Conservation (phyloP, 83 land plant genomes). For the Thuja plicata region DNA sequence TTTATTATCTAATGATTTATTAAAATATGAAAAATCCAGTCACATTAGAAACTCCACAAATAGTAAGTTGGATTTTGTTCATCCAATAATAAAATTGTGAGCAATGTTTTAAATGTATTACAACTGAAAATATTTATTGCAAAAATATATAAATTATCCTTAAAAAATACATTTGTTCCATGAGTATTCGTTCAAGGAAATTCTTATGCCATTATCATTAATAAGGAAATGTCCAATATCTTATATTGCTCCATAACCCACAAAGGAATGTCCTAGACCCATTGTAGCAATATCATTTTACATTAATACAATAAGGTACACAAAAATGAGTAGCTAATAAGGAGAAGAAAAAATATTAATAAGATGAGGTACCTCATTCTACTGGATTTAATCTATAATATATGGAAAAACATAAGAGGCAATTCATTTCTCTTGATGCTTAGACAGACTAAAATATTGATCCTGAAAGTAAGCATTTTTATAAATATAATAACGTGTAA, state of each 20-base stretch:
- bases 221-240: slow-evolving; percentile 54
- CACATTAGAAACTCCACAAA: slow-evolving; percentile 24
- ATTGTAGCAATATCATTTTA: neutral
- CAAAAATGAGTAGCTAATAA: too few species aligned
- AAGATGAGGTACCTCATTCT: too few species aligned
- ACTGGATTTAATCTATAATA: too few species aligned
- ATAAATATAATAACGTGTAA: too few species aligned
- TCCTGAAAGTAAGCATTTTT: too few species aligned
- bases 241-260: slow-evolving; percentile 66
- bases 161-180: slow-evolving; percentile 43
- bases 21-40: slow-evolving; percentile 22
- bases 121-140: neutral
- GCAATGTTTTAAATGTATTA: neutral
- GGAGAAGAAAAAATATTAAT: too few species aligned
- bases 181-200: slow-evolving; percentile 32
- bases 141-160: neutral
- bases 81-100: neutral
- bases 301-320: neutral
- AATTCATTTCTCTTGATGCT: too few species aligned
- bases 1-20: slow-evolving; percentile 39
- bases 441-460: too few species aligned
- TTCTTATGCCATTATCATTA: slow-evolving; percentile 30
- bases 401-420: too few species aligned
- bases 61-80: slow-evolving; percentile 20
- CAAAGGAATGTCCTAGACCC: slow-evolving; percentile 76